Base-by-base conservation (phyloP, 202 grass and related monocot species). In the Saccharum hybrid region DNA sequence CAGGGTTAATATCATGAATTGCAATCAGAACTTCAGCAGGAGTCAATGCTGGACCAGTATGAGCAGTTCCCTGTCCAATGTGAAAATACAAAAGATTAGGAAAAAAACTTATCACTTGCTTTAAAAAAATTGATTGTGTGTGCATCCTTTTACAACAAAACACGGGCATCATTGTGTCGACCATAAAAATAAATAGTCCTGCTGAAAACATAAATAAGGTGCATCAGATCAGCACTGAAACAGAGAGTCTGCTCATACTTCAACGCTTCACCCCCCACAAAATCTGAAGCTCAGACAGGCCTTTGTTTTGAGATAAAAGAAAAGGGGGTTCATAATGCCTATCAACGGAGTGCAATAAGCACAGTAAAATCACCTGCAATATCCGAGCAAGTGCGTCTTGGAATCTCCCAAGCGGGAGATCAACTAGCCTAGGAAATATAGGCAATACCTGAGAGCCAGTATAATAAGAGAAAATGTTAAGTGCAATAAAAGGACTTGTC, bases 311-410 rank as follows among this genome's bases (percentile, higher is more conserved):
- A 46, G 43, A 37, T 45, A 5, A 33, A 28, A 31, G 41, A 9
- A 9, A 9, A 1, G 7, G 4, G 34, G 19, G 11, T 4, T 10
- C 26, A 9, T 36, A 78, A 77, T 81, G 71, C 63, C 11, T 37
- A 60, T 85, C 18, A 82, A 82, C 8, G 39, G 33, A 78, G 26
- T 19, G 12, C 49, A 26, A 9, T 51, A 64, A 80, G 78, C 43
- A 61, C 69, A 61, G 11, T 68, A 80, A 78, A 67, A 41, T 88
- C 78, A 94, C 97, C 96, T 99, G 96, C 78, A 99, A 87, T 87
- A 99, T 99, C 63, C 93, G 91, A 94, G 96, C 96, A 82, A 99
- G 86, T 78, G 90, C 96, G n/a, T 94, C 91, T 89, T 99, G 93
- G 80, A 99, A 99, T 70, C 83, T 99, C 28, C 84, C 89, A 75